Conservation (phyloP, 2,329 filamentous ascomycete genomes). For the Exophiala spinifera region DNA sequence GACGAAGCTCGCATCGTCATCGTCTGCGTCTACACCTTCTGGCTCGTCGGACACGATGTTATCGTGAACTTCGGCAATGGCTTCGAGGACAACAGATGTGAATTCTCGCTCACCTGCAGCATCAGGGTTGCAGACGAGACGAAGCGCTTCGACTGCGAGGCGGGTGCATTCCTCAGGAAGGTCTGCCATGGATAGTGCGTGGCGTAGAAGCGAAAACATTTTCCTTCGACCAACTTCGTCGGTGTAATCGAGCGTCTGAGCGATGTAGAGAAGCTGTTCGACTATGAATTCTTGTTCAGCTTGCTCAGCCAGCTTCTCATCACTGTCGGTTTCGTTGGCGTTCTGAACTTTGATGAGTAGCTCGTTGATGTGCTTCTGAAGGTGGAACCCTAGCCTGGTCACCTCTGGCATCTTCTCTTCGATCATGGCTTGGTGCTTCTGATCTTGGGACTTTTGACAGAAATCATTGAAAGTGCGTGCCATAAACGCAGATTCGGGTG, state of each 20-base stretch:
- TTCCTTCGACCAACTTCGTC: conserved; percentile 92
- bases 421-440: conserved; percentile 69
- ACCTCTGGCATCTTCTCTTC: conserved; percentile 97
- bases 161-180: conserved; percentile 91
- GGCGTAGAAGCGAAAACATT: conserved; percentile 88
- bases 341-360: conserved; percentile 35
- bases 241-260: conserved; percentile 89
- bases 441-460: conserved; percentile 72
- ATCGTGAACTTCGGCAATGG: conserved; percentile 94
- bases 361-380: conserved; percentile 71
- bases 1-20: conserved; percentile 84
- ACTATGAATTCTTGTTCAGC: conserved; percentile 93
- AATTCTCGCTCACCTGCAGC: conserved; percentile 51
- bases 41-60: conserved; percentile 61
- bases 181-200: conserved; percentile 79
- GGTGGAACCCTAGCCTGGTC: conserved; percentile 80
- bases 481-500: conserved; percentile 84
- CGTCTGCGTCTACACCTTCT: conserved; percentile 42
- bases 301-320: conserved; percentile 62
- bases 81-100: conserved; percentile 68
- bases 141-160: conserved; percentile 75
- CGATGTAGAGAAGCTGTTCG: conserved; percentile 90
- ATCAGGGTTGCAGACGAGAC: conserved; percentile 70
- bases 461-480: conserved; percentile 93
- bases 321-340: conserved; percentile 58